Conservation (phyloP, 441 rosid genomes). For the Kokia cookei region DNA sequence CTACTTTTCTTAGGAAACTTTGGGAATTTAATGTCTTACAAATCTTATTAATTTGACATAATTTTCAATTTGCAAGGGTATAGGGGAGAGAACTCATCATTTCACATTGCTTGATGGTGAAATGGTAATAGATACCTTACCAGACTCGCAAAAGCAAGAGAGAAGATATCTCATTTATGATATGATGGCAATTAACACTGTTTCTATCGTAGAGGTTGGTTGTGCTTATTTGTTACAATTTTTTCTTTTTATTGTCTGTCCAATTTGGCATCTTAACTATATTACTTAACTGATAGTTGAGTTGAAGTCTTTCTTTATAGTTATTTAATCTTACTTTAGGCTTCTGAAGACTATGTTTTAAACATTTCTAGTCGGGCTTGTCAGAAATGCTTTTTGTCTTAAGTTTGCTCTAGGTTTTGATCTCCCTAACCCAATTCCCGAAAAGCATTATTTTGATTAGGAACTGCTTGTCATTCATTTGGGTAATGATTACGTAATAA, state of each 20-base stretch:
- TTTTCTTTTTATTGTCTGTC: neutral
- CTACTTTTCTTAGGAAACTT: constrained; percentile 13
- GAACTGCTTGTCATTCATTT: neutral
- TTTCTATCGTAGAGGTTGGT: constrained; percentile 80
- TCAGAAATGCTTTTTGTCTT: neutral
- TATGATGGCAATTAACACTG: constrained; percentile 75
- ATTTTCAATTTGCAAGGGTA: constrained; percentile 41
- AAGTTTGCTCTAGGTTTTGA: neutral
- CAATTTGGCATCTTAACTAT: neutral
- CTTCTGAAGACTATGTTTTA: neutral
- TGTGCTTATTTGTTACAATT: neutral
- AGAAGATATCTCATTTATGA: constrained; percentile 99
- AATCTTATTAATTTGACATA: constrained; percentile 12
- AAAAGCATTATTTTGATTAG: neutral
- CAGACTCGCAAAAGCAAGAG: constrained; percentile 87
- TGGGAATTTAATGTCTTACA: constrained; percentile 7
- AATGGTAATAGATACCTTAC: constrained; percentile 94
- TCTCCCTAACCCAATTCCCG: neutral
- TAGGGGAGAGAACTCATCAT: constrained; percentile 81
- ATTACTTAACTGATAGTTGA: neutral
- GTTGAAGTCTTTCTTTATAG: neutral
- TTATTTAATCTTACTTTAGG: neutral
- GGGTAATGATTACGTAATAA: neutral
- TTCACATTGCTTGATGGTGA: constrained; percentile 95
- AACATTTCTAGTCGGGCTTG: neutral